Conservation (phyloP, 2,329 filamentous ascomycete genomes). For the Trichoderma endophyticum region DNA sequence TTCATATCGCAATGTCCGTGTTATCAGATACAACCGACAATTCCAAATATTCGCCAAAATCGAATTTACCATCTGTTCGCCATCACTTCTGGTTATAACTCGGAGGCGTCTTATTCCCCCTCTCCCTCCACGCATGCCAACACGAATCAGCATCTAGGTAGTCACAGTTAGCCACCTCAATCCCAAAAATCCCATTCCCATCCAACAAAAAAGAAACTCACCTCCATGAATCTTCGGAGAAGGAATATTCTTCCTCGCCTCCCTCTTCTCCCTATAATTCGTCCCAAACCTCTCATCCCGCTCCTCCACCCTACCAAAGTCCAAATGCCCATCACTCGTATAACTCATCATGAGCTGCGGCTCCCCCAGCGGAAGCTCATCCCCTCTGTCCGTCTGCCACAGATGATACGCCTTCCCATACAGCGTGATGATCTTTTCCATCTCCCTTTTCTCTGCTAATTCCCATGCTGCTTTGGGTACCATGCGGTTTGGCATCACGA, state of each 20-base stretch:
- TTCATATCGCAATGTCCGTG: not conserved
- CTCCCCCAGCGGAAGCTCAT: slow-evolving; percentile 52
- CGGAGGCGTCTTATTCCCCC: not conserved
- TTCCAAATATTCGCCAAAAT: not conserved
- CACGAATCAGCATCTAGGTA: not conserved
- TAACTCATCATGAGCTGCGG: slow-evolving; percentile 56
- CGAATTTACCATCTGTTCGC: not conserved
- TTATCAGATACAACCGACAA: not conserved
- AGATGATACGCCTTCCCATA: slow-evolving; percentile 86
- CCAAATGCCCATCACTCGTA: slow-evolving; percentile 47
- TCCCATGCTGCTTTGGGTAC: slow-evolving; percentile 67
- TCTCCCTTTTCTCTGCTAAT: slow-evolving; percentile 71
- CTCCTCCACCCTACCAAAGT: slow-evolving; percentile 44
- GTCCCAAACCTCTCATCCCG: slow-evolving; percentile 46
- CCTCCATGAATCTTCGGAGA: not conserved
- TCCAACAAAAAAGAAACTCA: not conserved
- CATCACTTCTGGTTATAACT: not conserved
- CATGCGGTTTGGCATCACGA: slow-evolving; percentile 67
- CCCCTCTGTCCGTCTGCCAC: slow-evolving; percentile 78
- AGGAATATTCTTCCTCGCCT: slow-evolving; percentile 32
- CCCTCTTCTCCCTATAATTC: slow-evolving; percentile 44
- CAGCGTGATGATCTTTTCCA: slow-evolving; percentile 69
- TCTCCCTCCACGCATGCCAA: not conserved
- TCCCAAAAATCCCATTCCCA: not conserved
- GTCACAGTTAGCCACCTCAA: not conserved